These are phyloP conservation scores for Jatropha multifida DNA, from an alignment of 441 rosid species.

Conservation along the genomic window DNA sequence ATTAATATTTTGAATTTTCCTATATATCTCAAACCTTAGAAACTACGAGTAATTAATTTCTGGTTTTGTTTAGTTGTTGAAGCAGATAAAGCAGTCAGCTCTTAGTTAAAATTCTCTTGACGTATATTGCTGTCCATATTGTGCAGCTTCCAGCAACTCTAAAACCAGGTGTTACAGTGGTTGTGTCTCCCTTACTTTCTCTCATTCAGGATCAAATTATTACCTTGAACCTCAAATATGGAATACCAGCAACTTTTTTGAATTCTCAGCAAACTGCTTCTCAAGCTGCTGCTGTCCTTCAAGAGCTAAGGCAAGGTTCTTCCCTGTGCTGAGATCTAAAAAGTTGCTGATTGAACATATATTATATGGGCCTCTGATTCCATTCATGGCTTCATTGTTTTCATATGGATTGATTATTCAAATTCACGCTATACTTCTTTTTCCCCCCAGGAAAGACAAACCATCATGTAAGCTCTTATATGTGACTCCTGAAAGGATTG, in stretches of 20 bases:
- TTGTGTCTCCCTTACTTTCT: constrained; percentile 85
- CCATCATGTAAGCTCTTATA: constrained; percentile 89
- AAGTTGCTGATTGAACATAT: not conserved
- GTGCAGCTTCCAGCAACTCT: constrained; percentile 89
- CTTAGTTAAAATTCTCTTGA: constrained; percentile 7
- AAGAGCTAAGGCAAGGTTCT: constrained; percentile 71
- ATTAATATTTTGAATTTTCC: not conserved
- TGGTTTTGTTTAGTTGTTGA: constrained; percentile 4
- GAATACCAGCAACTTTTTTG: constrained; percentile 84
- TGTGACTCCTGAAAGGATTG: constrained; percentile 90
- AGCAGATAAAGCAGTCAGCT: not conserved
- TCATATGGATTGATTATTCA: constrained; percentile 4
- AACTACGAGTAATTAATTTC: not conserved
- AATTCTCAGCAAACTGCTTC: constrained; percentile 88
- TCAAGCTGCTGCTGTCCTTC: constrained; percentile 75
- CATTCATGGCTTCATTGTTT: not conserved
- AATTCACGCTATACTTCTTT: constrained; percentile 17
- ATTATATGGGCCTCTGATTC: not conserved
- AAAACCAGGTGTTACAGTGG: constrained; percentile 85
- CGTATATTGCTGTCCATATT: constrained; percentile 11
- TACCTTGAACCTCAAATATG: constrained; percentile 75
- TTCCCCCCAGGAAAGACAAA: constrained; percentile 51
- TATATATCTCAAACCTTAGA: not conserved
- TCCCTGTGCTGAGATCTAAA: constrained; percentile 1
- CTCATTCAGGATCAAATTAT: constrained; percentile 94